phyloP scores from a whole-genome alignment of 345 rosid genomes.

The Cochlearia excelsa region DNA sequence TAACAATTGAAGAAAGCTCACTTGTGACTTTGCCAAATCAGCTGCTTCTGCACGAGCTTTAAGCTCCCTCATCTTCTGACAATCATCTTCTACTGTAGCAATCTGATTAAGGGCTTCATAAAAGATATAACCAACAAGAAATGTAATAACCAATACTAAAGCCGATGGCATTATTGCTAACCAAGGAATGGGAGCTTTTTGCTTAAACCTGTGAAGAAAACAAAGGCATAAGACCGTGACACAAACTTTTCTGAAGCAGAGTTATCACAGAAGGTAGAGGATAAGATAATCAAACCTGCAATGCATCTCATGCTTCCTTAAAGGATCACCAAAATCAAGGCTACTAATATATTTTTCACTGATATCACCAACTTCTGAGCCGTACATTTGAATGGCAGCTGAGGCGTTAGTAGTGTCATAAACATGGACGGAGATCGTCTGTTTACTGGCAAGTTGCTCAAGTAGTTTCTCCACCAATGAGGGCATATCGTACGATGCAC shows the following conservation, averaged over 20 bases:
- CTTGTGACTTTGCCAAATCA: slow-evolving; percentile 64
- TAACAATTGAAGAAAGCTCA: not conserved
- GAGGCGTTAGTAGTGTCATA: slow-evolving; percentile 79
- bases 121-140: slow-evolving; percentile 75
- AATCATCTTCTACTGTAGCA: slow-evolving; percentile 73
- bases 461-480: slow-evolving; percentile 93
- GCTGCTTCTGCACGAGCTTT: slow-evolving; percentile 98
- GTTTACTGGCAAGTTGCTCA: slow-evolving; percentile 93
- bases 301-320: slow-evolving; percentile 86
- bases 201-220: slow-evolving; percentile 61
- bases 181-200: slow-evolving; percentile 77
- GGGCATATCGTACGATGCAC: slow-evolving; percentile 96
- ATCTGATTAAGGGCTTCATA: slow-evolving; percentile 70
- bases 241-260: too few species aligned
- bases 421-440: slow-evolving; percentile 80
- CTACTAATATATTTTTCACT: slow-evolving; percentile 57
- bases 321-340: slow-evolving; percentile 94
- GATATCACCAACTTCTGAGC: slow-evolving; percentile 59
- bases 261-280: not conserved
- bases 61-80: slow-evolving; percentile 67
- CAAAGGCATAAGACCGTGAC: too few species aligned
- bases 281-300: slow-evolving; percentile 52
- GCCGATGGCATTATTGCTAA: slow-evolving; percentile 58
- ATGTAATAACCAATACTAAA: slow-evolving; percentile 60
- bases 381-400: slow-evolving; percentile 74